Percentiles rank a stretch among this genome's conserved stretches.
phyloP scores from a whole-genome alignment of 345 rosid species.

The Populus deltoides region DNA sequence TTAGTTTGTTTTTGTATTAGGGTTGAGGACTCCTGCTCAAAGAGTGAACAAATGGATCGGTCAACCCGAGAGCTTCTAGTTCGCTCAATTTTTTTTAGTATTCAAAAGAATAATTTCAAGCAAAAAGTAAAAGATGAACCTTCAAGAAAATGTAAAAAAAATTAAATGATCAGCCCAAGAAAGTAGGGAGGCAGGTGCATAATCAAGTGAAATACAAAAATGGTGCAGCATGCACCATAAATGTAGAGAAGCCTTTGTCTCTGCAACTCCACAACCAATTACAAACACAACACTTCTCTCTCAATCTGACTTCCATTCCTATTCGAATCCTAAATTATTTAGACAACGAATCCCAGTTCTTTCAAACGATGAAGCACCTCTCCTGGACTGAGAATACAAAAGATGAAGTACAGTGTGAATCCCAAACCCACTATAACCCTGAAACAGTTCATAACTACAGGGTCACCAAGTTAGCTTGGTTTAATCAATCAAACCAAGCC shows the following conservation, averaged over 20 bases:
- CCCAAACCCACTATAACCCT: not conserved
- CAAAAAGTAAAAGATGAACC: not conserved
- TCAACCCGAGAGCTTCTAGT: constrained; percentile 13
- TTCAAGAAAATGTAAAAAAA: not conserved
- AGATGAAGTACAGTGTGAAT: no score
- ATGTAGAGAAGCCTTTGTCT: not conserved
- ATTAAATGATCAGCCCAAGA: not conserved
- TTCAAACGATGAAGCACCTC: not conserved
- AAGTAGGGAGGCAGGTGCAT: not conserved
- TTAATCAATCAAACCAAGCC: not conserved
- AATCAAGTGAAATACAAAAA: not conserved
- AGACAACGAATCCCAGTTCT: not conserved
- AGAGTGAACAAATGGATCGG: constrained; percentile 25
- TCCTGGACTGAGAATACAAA: not conserved
- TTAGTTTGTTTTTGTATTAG: constrained; percentile 14
- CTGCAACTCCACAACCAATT: not conserved
- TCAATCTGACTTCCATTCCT: not conserved
- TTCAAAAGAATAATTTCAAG: not conserved
- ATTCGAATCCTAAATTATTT: no score
- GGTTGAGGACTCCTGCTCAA: constrained; percentile 28
- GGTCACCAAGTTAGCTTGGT: not conserved
- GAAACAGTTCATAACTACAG: not conserved
- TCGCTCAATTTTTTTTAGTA: not conserved
- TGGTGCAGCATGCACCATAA: not conserved
- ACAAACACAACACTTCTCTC: not conserved